Base-by-base conservation (phyloP, 805 yeast genomes). In the Candida suzukii region DNA sequence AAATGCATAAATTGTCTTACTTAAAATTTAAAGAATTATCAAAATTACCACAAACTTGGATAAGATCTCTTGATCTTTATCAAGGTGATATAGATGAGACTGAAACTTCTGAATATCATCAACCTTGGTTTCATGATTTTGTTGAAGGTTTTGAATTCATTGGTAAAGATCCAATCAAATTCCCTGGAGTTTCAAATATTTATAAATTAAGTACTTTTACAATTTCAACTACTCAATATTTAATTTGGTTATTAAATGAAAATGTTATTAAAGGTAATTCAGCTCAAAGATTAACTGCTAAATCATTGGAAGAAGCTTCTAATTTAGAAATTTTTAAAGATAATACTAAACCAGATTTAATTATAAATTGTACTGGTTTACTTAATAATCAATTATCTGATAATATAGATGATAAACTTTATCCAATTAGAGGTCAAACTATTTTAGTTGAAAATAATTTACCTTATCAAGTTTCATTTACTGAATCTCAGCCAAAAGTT, bases 351-450 rank as follows among this genome's bases (percentile, higher is more conserved):
- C 47, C 61, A 0, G 73, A 73, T 41, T 46, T 73, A 8, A 74
- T 81, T 14, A 60, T 82, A 43, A 81, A 81, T 49, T 69, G 77
- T 38, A 65, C 82, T 0, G 88, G 85, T 1, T 52, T 78, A 8
- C 59, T 66, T 26, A 75, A 77, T 2, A 58, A 64, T 12, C 46
- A 53, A 7, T 55, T 78, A 9, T 46, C 65, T 7, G 86, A 83
- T 10, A 69, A 69, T n/a, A 54, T 62, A n/a, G 84, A 78, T 47
- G 39, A 59, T 6, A 50, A 60, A 1, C 64, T 70, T 32, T 66
- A 47, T 46, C 80, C 83, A 0, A 71, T 79, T 18, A 64, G 73
- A 45, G 88, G 87, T 1, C 88, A 81, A 51, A 74, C 76, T 10
- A 47, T 79, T 13, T 63, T 73, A 20, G 68, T 78, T 8, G 67